Evolutionary conservation across 2,329 filamentous ascomycete species (phyloP), one percentile per base, ranked within the genome.

Genomic region (Colletotrichum tanaceti): DNA sequence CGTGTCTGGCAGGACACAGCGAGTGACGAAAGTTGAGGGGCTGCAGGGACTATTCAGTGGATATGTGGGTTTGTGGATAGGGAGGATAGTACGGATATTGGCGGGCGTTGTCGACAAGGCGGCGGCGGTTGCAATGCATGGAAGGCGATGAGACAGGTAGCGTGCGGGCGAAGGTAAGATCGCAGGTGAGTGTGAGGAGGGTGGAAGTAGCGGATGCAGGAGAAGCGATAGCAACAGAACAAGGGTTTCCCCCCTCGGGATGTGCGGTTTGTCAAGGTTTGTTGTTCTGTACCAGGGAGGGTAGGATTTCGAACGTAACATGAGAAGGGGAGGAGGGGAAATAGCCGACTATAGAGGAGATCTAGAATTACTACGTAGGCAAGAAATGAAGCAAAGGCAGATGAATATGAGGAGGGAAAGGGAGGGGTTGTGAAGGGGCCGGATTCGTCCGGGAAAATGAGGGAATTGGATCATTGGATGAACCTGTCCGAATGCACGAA

Each of bases 371-470:
- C 28, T n/a, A n/a, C n/a, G n/a, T n/a, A n/a, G n/a, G 9, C 35
- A 28, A 18, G 35, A 24, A 22, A 11, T 9, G 41, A 58, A 44
- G 24, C 14, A 22, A 58, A 55, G 46, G 44, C 35, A 39, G 46
- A 18, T 18, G 18, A 24, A 52, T 24, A 32, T 32, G 7, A 22
- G 20, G 43, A 44, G 20, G 32, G 53, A 55, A 24, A 43, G 14
- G 49, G 52, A 28, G 6, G 16, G 47, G 9, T 32, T 41, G 43
- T 47, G 22, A 43, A 60, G 47, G 47, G 47, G 35, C 46, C 53
- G 35, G 35, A 57, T 64, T 50, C 62, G 62, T 58, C 50, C 16
- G 58, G 58, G 53, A 32, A 38, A 44, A 66, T 57, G 64, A 63
- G 64, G 50, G 43, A 49, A 63, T 66, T 55, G 38, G 44, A 24